Conservation (phyloP, 163 green algal genomes). For the Scenedesmus sp. region DNA sequence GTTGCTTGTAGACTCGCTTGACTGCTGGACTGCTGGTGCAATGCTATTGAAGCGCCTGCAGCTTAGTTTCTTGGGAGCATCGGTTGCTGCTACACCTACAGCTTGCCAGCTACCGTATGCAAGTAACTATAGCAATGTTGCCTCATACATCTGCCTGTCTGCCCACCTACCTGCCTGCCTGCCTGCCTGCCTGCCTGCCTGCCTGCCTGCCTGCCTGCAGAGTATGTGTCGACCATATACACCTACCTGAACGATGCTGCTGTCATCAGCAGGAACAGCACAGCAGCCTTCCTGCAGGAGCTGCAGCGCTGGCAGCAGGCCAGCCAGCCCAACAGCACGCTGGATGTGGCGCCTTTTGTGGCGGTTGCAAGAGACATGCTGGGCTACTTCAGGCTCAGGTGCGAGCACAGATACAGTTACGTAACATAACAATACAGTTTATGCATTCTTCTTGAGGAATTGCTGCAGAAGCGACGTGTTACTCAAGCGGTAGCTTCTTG, state of each 20-base stretch:
- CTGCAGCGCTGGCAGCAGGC: not conserved
- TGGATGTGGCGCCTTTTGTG: not conserved
- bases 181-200: no score
- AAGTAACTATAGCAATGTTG: not conserved
- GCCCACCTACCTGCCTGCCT: no score
- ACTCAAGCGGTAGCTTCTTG: no score
- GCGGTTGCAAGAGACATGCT: not conserved
- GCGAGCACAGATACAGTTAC: not conserved
- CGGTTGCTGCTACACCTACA: not conserved
- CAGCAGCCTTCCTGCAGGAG: not conserved
- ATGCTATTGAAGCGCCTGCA: no score
- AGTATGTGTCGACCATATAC: not conserved
- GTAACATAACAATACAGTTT: no score
- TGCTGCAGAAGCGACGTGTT: no score
- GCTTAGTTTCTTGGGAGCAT: no score
- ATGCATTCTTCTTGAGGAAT: not conserved
- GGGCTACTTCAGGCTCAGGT: not conserved
- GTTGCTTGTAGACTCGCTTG: not conserved
- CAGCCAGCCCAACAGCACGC: not conserved
- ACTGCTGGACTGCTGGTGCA: no score
- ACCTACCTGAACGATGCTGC: not conserved
- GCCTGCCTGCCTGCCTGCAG: not conserved
- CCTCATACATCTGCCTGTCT: no score
- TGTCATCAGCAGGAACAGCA: not conserved
- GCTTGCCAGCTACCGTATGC: not conserved